These are phyloP conservation scores for Saturnispora mendoncae DNA, from an alignment of 805 yeast genomes.

Conservation along the genomic window DNA sequence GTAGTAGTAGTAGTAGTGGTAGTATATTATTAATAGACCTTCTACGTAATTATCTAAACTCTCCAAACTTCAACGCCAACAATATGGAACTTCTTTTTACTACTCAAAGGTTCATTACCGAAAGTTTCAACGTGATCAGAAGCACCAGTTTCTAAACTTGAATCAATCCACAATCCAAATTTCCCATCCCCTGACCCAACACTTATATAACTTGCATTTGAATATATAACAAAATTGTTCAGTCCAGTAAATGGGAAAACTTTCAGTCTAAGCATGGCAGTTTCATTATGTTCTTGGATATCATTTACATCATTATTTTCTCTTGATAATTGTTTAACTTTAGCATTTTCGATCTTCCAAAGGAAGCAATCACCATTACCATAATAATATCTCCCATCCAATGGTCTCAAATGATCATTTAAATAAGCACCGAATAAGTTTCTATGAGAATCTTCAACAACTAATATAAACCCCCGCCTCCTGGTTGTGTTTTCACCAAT, in stretches of 20 bases:
- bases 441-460: conserved; percentile 56
- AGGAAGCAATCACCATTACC: conserved; percentile 96
- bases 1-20: too few species aligned
- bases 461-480: conserved; percentile 59
- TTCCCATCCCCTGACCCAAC: conserved; percentile 91
- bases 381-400: conserved; percentile 64
- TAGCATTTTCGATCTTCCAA: conserved; percentile 61
- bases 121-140: conserved; percentile 74
- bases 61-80: conserved; percentile 83
- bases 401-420: conserved; percentile 64
- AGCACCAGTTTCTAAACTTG: conserved; percentile 65
- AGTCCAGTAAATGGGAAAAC: conserved; percentile 85
- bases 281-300: neutral
- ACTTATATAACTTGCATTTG: conserved; percentile 67
- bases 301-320: conserved; percentile 1
- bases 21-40: too few species aligned
- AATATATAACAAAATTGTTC: conserved; percentile 78
- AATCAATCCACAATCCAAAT: conserved; percentile 85
- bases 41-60: too few species aligned
- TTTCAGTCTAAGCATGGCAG: conserved; percentile 34
- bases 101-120: conserved; percentile 69
- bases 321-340: conserved; percentile 24
- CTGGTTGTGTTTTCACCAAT: conserved; percentile 27
- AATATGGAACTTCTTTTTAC: conserved; percentile 54
- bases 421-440: conserved; percentile 70